Base-by-base conservation (phyloP, 495 filamentous ascomycete species). In the Hypoxylon trugodes region DNA sequence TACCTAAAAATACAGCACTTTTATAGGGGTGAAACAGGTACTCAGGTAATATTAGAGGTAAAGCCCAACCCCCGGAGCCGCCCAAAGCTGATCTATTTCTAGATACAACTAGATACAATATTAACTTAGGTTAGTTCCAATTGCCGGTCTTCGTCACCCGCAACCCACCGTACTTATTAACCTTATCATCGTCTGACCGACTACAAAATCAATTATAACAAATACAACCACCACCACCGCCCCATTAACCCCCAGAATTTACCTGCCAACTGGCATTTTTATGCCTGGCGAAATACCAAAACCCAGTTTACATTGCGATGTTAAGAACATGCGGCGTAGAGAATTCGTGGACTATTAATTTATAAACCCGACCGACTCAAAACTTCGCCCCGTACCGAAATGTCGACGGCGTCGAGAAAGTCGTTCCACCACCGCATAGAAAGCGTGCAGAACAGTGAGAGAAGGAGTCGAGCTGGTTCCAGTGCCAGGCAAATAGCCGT, bases 361-460 rank as follows among this genome's bases (percentile, higher is more conserved):
- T 35, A 49, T 48, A 52, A 58, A n/a, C n/a, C n/a, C n/a, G 38
- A 58, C 58, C 18, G 13, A 45, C 47, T 25, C 48, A 36, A n/a
- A n/a, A n/a, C 58, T 48, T 61, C 47, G 19, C 37, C 40, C 24
- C 43, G 18, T 48, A 69, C 40, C 60, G n/a, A n/a, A n/a, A 83
- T 84, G 81, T 82, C 81, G 62, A 69, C 74, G 7, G 70, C 75
- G 7, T 77, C 76, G 36, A 65, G 70, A 38, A 74, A 74, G 53
- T 73, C 79, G 24, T 69, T 73, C 50, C 70, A 71, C 61, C 76
- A 76, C 61, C 77, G 77, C 38, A 47, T 81, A 48, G 73, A 76
- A 49, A 84, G 80, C 63, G 57, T 80, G 28, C 75, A 78, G 48
- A 73, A 75, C 50, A 69, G 70, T 42, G 62, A 66, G 7, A 65